A percentile compares a stretch with the other conserved stretches of the same genome.
These are phyloP conservation scores for Cichorium intybus DNA, from an alignment of 140 eudicot species.

Conservation along the genomic window DNA sequence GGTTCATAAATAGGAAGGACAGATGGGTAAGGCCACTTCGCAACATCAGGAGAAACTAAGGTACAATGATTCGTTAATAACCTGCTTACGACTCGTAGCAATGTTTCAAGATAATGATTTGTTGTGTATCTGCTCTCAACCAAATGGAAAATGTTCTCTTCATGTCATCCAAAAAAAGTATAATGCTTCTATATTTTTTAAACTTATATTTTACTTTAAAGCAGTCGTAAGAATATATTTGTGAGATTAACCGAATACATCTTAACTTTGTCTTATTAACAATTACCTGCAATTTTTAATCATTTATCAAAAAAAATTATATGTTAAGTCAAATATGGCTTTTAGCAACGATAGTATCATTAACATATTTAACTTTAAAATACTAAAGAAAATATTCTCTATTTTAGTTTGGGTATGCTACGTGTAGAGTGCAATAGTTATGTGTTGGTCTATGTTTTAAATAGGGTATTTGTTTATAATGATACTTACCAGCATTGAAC, in stretches of 20 bases:
- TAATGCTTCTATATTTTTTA: neutral
- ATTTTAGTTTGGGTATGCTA: neutral
- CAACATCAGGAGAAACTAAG: neutral
- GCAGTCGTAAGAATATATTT: neutral
- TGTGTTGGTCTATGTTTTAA: neutral
- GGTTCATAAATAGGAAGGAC: slow-evolving; percentile 5
- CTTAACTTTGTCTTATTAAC: neutral
- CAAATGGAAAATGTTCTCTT: neutral
- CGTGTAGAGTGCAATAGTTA: neutral
- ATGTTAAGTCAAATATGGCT: too few species aligned
- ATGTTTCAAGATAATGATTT: neutral
- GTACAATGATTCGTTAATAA: neutral
- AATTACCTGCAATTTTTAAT: neutral
- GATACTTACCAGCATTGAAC: too few species aligned
- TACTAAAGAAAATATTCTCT: too few species aligned
- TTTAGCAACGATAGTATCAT: neutral
- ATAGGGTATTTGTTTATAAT: neutral
- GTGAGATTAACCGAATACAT: neutral
- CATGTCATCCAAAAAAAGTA: neutral
- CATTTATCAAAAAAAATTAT: too few species aligned
- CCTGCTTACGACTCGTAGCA: neutral
- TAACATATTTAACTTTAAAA: neutral
- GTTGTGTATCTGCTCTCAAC: neutral
- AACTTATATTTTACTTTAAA: neutral
- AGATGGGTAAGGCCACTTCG: slow-evolving; percentile 4